These are phyloP conservation scores for Hyaloperonospora brassicae DNA, from an alignment of 352 stramenopile genomes.

Conservation along the genomic window DNA sequence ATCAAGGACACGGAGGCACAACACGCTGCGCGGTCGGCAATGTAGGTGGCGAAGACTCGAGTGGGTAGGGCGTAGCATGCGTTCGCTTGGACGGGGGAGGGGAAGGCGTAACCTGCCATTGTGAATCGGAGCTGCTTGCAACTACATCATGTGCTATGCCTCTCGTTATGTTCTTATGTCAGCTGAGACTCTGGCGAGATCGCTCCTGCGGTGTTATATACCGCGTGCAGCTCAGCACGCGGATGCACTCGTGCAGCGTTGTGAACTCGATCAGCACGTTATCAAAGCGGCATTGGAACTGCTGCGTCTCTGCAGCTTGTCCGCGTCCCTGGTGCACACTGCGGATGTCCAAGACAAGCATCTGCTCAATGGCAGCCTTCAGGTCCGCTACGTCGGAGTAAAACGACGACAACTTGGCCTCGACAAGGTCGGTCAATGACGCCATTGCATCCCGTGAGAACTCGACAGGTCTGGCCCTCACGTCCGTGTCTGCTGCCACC, in stretches of 20 bases:
- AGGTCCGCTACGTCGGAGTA: constrained; percentile 53
- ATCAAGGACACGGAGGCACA: constrained; percentile 76
- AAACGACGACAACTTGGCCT: constrained; percentile 45
- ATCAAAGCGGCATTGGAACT: constrained; percentile 73
- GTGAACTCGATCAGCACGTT: constrained; percentile 66
- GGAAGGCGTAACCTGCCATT: no score
- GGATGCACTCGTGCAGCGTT: constrained; percentile 58
- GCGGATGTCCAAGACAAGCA: constrained; percentile 78
- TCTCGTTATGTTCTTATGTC: no score
- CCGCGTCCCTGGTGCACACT: constrained; percentile 74
- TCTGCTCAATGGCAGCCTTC: constrained; percentile 58
- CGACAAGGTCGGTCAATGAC: constrained; percentile 35
- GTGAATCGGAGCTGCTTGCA: no score
- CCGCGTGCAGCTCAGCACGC: constrained; percentile 42
- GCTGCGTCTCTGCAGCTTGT: constrained; percentile 39
- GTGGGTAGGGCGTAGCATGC: no score
- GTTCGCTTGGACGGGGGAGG: no score
- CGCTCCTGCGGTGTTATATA: constrained; percentile 21
- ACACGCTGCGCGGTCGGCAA: constrained; percentile 2
- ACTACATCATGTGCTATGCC: no score
- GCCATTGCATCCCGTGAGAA: constrained; percentile 40
- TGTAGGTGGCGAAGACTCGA: no score
- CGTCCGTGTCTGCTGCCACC: constrained; percentile 54
- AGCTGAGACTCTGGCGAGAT: no score
- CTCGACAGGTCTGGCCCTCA: constrained; percentile 36